These are phyloP conservation scores for Stereocaulon alpinum DNA, from an alignment of 495 filamentous ascomycete species.

Conservation along the genomic window DNA sequence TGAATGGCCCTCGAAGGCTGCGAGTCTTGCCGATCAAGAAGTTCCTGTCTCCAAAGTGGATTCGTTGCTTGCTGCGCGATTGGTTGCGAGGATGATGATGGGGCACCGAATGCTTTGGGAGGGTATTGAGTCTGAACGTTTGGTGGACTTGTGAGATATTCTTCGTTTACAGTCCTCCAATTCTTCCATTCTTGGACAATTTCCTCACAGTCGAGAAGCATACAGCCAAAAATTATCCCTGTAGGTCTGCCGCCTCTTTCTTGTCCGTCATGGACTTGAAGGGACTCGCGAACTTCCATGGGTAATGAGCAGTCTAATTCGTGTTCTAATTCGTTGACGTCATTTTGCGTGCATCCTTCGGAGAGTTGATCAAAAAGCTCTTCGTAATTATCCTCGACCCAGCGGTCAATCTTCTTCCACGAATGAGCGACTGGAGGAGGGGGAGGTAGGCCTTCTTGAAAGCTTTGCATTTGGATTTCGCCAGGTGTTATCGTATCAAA, in stretches of 20 bases:
- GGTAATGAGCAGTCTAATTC: constrained; percentile 91
- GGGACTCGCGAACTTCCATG: constrained; percentile 84
- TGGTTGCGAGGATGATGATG: constrained; percentile 44
- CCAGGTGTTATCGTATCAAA: constrained; percentile 58
- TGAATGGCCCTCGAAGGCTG: constrained; percentile 80
- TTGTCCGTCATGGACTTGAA: constrained; percentile 88
- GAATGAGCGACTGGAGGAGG: constrained; percentile 79
- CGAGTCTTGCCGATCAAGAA: constrained; percentile 75
- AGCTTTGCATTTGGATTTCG: constrained; percentile 95
- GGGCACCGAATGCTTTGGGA: constrained; percentile 58
- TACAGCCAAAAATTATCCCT: constrained; percentile 82
- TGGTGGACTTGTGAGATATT: constrained; percentile 57
- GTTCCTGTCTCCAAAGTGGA: constrained; percentile 71
- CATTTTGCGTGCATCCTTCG: constrained; percentile 83
- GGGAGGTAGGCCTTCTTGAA: constrained; percentile 82
- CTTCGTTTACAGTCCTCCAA: constrained; percentile 85
- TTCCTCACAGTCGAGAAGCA: constrained; percentile 97
- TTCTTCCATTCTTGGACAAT: constrained; percentile 97
- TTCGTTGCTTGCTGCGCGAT: constrained; percentile 41
- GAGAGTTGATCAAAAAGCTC: constrained; percentile 89
- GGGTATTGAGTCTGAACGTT: constrained; percentile 47
- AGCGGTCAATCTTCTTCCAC: constrained; percentile 87
- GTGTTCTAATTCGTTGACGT: constrained; percentile 94
- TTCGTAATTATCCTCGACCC: constrained; percentile 89
- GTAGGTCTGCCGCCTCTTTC: constrained; percentile 87